These are phyloP conservation scores for Groenewaldozyma auringiensis DNA, from an alignment of 1,139 yeast species.

Conservation along the genomic window DNA sequence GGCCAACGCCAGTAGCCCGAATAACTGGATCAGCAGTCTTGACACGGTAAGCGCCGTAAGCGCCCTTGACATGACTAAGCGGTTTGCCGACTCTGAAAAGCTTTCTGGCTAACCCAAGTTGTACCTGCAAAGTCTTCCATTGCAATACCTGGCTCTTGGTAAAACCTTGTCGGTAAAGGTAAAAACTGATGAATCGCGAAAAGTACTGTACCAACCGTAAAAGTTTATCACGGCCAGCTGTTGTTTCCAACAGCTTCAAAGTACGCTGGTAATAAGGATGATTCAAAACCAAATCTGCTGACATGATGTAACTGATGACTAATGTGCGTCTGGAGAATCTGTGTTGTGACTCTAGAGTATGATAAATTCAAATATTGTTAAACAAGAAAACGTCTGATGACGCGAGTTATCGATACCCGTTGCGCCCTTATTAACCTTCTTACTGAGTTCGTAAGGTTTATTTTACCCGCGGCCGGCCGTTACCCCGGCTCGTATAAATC, in stretches of 20 bases:
- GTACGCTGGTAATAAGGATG: slow-evolving; percentile 68
- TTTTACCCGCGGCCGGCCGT: no score
- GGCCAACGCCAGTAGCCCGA: slow-evolving; percentile 50
- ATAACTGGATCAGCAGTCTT: slow-evolving; percentile 61
- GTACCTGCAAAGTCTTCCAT: slow-evolving; percentile 47
- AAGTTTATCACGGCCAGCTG: slow-evolving; percentile 64
- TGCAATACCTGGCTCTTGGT: slow-evolving; percentile 43
- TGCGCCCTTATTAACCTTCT: no score
- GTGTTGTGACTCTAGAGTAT: no score
- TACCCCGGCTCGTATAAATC: no score
- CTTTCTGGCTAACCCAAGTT: slow-evolving; percentile 68
- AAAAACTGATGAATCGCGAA: slow-evolving; percentile 61
- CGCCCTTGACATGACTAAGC: slow-evolving; percentile 61
- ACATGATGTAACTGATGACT: slow-evolving; percentile 11
- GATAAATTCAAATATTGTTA: no score
- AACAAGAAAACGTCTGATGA: no score
- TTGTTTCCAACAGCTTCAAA: slow-evolving; percentile 34
- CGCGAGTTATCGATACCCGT: no score
- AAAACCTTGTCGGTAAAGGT: slow-evolving; percentile 55
- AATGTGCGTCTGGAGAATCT: no score
- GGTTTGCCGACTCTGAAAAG: slow-evolving; percentile 83
- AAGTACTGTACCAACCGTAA: slow-evolving; percentile 77
- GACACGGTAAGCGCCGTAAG: slow-evolving; percentile 62
- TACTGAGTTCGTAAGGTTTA: no score
- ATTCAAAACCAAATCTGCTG: slow-evolving; percentile 17